Percentiles rank a stretch among this genome's conserved stretches.
phyloP scores from a whole-genome alignment of 108 stramenopile genomes.

The Parmales sp. region DNA sequence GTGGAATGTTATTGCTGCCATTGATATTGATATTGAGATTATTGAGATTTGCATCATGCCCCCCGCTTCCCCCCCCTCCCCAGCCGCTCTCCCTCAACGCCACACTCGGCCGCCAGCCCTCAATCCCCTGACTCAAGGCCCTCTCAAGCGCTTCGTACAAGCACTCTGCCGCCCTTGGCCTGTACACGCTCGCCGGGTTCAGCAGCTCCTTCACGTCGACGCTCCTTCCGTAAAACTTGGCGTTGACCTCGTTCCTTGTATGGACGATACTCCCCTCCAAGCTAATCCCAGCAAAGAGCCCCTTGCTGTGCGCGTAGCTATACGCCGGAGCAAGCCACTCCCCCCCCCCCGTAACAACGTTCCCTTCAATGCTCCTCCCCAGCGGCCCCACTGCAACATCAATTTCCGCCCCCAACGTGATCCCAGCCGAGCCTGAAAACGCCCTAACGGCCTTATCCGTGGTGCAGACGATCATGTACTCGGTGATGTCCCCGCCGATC shows the following conservation, averaged over 20 bases:
- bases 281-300: slow-evolving; percentile 68
- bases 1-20: too few relatives aligned
- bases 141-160: slow-evolving; percentile 54
- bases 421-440: slow-evolving; percentile 31
- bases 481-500: slow-evolving; percentile 66
- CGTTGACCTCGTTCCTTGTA: slow-evolving; percentile 64
- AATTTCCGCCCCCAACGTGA: slow-evolving; percentile 71
- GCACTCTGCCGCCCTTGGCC: slow-evolving; percentile 60
- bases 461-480: slow-evolving; percentile 66
- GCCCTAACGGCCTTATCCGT: slow-evolving; percentile 60
- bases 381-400: slow-evolving; percentile 71
- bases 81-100: not conserved
- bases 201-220: slow-evolving; percentile 38
- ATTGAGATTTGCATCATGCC: too few relatives aligned
- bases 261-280: slow-evolving; percentile 61
- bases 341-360: slow-evolving; percentile 41
- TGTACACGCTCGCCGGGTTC: slow-evolving; percentile 26
- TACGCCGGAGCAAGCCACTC: slow-evolving; percentile 56
- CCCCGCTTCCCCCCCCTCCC: not conserved
- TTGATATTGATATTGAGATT: too few relatives aligned
- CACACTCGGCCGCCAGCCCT: not conserved
- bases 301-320: slow-evolving; percentile 70
- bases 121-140: not conserved
- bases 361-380: slow-evolving; percentile 47
- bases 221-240: slow-evolving; percentile 65